These are phyloP conservation scores for Vitis labrusca DNA, from an alignment of 164 flowering plant species.

Conservation along the genomic window DNA sequence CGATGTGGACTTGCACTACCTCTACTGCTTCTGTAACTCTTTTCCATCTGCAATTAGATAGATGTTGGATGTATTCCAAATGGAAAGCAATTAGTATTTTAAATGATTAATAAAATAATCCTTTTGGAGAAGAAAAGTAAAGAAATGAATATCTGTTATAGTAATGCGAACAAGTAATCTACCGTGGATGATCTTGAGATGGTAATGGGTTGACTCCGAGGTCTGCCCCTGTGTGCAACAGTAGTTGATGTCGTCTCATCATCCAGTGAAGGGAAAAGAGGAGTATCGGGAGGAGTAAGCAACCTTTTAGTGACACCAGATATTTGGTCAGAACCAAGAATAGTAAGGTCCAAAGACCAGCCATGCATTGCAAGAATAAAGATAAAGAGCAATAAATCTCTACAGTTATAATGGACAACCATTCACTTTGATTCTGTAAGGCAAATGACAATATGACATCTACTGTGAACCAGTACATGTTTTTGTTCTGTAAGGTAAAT, in stretches of 20 bases:
- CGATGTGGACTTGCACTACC: constrained; percentile 94
- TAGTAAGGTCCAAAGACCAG: not conserved
- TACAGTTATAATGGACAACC: too few relatives aligned
- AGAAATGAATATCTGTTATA: not conserved
- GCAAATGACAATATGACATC: too few relatives aligned
- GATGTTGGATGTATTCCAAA: not conserved
- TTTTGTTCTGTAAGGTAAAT: too few relatives aligned
- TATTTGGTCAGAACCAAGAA: constrained; percentile 3
- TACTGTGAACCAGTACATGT: too few relatives aligned
- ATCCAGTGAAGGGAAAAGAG: constrained; percentile 91
- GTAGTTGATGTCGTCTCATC: constrained; percentile 60
- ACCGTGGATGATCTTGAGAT: constrained; percentile 87
- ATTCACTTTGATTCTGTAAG: too few relatives aligned
- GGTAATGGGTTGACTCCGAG: constrained; percentile 76
- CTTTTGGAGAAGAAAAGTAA: not conserved
- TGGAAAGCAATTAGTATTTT: not conserved
- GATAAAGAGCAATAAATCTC: too few relatives aligned
- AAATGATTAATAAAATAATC: not conserved
- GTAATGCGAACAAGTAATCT: constrained; percentile 15
- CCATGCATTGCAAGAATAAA: not conserved
- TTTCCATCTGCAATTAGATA: constrained; percentile 61
- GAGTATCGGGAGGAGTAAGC: constrained; percentile 97
- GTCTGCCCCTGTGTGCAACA: constrained; percentile 66
- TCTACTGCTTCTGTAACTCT: constrained; percentile 63
- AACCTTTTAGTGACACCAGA: constrained; percentile 52